Evolutionary conservation across 2,329 filamentous ascomycete species (phyloP).

Genomic region (Paraphoma sp.): DNA sequence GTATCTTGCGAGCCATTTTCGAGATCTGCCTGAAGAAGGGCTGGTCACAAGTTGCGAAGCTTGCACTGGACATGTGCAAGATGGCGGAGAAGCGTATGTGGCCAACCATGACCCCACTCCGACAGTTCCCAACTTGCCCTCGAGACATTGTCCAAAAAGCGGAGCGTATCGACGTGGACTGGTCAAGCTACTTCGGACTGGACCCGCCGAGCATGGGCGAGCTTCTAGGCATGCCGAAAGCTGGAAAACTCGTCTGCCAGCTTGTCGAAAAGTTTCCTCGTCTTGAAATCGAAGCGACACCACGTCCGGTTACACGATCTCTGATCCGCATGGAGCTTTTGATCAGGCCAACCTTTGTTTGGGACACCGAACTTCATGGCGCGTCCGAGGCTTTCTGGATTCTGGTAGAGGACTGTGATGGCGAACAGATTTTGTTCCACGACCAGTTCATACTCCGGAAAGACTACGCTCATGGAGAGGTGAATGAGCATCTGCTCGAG

Average conservation of each 20-base stretch:
- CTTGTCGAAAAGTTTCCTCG: slow-evolving; percentile 92
- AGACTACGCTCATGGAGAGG: slow-evolving; percentile 83
- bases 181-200: slow-evolving; percentile 93
- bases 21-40: slow-evolving; percentile 98
- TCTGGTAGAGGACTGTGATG: slow-evolving; percentile 94
- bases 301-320: slow-evolving; percentile 92
- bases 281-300: slow-evolving; percentile 89
- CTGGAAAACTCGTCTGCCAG: slow-evolving; percentile 82
- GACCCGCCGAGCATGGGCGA: slow-evolving; percentile 97
- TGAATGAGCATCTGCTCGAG: slow-evolving; percentile 93
- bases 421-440: slow-evolving; percentile 93
- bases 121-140: slow-evolving; percentile 82
- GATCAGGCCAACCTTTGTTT: slow-evolving; percentile 93
- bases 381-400: slow-evolving; percentile 95
- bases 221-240: slow-evolving; percentile 86
- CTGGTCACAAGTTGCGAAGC: slow-evolving; percentile 92
- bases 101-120: slow-evolving; percentile 95
- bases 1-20: slow-evolving; percentile 93
- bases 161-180: slow-evolving; percentile 92
- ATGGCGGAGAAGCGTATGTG: slow-evolving; percentile 99
- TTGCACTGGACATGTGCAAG: slow-evolving; percentile 92
- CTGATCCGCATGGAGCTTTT: slow-evolving; percentile 90
- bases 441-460: slow-evolving; percentile 92
- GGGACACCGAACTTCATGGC: slow-evolving; percentile 91
- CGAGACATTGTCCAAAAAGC: slow-evolving; percentile 89